Evolutionary conservation across 1,139 yeast genomes (phyloP), one percentile per base, ranked within the genome.

Genomic region (Protomyces lactucae-debilis): DNA sequence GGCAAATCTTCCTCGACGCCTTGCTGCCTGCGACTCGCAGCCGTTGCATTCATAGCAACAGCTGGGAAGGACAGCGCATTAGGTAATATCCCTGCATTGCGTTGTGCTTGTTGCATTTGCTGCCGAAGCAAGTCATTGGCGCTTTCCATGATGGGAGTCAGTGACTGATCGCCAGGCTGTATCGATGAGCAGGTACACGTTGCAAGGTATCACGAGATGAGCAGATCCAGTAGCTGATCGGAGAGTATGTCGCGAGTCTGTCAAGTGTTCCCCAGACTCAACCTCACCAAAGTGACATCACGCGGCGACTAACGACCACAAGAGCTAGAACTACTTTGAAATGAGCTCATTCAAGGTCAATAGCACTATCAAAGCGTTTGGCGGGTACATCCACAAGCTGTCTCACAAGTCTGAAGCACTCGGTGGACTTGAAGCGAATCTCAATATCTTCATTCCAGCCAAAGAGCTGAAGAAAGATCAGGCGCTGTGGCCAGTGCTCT

Each of bases 371-470:
- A 75, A 80, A 68, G 83, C 85, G 67, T 88, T 86, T 72, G 91
- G 88, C 0, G 99, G 99, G 35, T 80, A 82, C 73, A 79, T 93
- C 51, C 75, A 83, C 71, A 92, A 92, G 76, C 79, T 92, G 60
- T 77, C 85, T 48, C 99, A 93, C 75, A 80, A 83, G 35, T 89
- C 97, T 9, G 70, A 72, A 12, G 73, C 76, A 53, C 86, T 95
- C n/a, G 86, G 96, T 63, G 86, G 95, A 63, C 39, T 55, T 12
- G 76, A 80, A 52, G 92, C 92, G 97, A 85, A 84, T 68, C 87
- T 90, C 64, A 93, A 93, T 72, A 83, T 93, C 48, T 93, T 84
- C 71, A 74, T 93, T 55, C 98, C 98, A 51, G 80, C 84, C 52
- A 37, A n/a, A 6, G 32, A 28, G 32, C 78, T 78, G 56, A 80